phyloP scores from a whole-genome alignment of 2,329 filamentous ascomycete species.

The Penicillium thymicola region DNA sequence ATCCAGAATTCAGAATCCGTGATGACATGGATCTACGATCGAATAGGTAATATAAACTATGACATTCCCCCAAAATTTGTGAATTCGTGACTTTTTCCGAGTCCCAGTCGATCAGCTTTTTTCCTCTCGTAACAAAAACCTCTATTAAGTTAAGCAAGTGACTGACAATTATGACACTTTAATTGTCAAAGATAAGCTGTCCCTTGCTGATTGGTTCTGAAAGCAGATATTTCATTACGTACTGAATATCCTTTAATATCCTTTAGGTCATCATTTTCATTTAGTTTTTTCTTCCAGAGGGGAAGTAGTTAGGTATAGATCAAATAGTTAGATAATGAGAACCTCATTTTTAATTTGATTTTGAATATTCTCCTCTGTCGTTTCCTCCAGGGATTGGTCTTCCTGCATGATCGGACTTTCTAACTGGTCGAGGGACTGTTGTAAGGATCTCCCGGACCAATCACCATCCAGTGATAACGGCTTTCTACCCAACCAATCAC shows the following conservation, averaged over 20 bases:
- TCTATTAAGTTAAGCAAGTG: neutral
- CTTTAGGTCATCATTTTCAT: conserved; percentile 1
- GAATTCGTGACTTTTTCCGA: neutral
- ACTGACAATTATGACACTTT: conserved; percentile 17
- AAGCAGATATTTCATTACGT: conserved; percentile 33
- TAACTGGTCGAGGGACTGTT: neutral
- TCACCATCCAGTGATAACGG: conserved; percentile 26
- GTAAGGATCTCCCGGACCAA: conserved; percentile 15
- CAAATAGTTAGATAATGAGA: conserved; percentile 9
- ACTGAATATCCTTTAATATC: conserved; percentile 16
- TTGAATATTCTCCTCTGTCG: neutral
- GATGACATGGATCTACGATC: conserved; percentile 22
- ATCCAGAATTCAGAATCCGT: neutral
- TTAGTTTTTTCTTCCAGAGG: neutral
- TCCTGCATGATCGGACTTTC: neutral
- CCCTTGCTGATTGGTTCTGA: conserved; percentile 29
- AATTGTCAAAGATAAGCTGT: conserved; percentile 33
- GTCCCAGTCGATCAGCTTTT: conserved; percentile 22
- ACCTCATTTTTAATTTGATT: neutral
- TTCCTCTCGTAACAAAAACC: conserved; percentile 25
- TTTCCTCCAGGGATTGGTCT: neutral
- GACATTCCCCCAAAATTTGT: neutral
- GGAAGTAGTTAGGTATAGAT: neutral
- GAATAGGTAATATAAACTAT: conserved; percentile 5
- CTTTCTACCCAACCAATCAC: conserved; percentile 23